Evolutionary conservation across 352 stramenopile species (phyloP).

Genomic region (Phytopythium sindhum): DNA sequence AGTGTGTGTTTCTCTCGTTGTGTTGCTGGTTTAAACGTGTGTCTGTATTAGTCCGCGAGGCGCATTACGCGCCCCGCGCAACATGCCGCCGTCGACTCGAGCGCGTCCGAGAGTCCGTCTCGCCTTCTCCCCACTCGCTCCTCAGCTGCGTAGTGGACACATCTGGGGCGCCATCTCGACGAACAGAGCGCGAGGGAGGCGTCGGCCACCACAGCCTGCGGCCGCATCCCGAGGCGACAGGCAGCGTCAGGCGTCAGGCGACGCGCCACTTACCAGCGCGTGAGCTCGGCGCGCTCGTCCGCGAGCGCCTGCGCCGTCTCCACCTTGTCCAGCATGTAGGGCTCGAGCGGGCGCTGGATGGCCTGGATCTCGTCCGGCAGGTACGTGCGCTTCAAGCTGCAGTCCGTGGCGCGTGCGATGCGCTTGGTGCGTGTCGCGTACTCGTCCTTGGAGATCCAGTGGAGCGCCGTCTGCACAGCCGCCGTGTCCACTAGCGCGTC

Average conservation of each 20-base stretch:
- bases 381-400: constrained; percentile 82
- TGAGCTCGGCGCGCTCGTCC: constrained; percentile 74
- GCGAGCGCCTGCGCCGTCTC: constrained; percentile 53
- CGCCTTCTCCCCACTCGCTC: too few species aligned
- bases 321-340: constrained; percentile 65
- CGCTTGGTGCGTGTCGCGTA: constrained; percentile 75
- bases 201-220: too few species aligned
- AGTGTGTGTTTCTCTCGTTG: too few species aligned
- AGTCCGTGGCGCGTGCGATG: constrained; percentile 78
- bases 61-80: too few species aligned
- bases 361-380: constrained; percentile 84
- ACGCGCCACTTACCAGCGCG: constrained; percentile 64
- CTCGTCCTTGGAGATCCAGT: constrained; percentile 78
- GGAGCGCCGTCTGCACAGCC: constrained; percentile 73
- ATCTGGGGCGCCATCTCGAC: neutral
- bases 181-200: too few species aligned
- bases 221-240: too few species aligned
- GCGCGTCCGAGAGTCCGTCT: too few species aligned
- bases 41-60: too few species aligned
- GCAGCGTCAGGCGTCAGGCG: too few species aligned
- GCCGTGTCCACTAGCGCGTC: constrained; percentile 80
- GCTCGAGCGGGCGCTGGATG: constrained; percentile 80
- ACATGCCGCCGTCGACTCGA: too few species aligned
- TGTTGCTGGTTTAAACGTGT: too few species aligned
- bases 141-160: too few species aligned